Base-by-base conservation (phyloP, 2,329 filamentous ascomycete genomes). In the Cladobotryum protrusum region DNA sequence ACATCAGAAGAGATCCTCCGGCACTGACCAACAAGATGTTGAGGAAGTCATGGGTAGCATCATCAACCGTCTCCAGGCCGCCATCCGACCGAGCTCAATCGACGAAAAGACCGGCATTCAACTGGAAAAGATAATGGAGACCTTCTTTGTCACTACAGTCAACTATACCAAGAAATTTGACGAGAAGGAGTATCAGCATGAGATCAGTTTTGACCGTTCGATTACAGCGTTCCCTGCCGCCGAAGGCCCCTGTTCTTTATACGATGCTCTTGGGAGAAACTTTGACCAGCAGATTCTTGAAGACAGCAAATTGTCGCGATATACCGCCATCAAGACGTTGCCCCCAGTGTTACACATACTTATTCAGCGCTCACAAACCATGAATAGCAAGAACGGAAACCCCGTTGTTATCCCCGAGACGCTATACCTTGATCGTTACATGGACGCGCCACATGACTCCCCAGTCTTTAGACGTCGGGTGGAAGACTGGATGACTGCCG, bases 1-100 rank as follows among this genome's bases (percentile, higher is more conserved):
- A 58, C 71, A 69, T 59, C 72, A 70, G 61, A 71, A 71, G 48
- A 55, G 72, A 60, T 70, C 68, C 32, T 74, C 73, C 9, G 77
- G 77, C 3, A 80, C 77, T 0, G 75, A 89, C 33, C 93, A 99
- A 63, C 91, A 99, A 69, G 93, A 99, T 68, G 92, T 96, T 4
- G 90, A 90, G 12, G 93, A 99, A 67, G 92, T 96, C 42, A 91
- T 96, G 72, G 89, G 89, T 52, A 93, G 92, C 60, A 87, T 96
- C 20, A 81, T 96, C 52, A 90, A 92, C 62, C 86, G 93, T 45
- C 75, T 96, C n/a, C 87, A 93, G 61, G 90, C 88, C 47, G 91
- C 92, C 2, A 91, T 97, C 61, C 83, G 79, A 50, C 80, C 89
- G 5, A 78, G 77, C n/a, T 79, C 77, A 3, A 81, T 88, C 52